Base-by-base conservation (phyloP, 352 stramenopile species). In the Phytopythium helicoides region DNA sequence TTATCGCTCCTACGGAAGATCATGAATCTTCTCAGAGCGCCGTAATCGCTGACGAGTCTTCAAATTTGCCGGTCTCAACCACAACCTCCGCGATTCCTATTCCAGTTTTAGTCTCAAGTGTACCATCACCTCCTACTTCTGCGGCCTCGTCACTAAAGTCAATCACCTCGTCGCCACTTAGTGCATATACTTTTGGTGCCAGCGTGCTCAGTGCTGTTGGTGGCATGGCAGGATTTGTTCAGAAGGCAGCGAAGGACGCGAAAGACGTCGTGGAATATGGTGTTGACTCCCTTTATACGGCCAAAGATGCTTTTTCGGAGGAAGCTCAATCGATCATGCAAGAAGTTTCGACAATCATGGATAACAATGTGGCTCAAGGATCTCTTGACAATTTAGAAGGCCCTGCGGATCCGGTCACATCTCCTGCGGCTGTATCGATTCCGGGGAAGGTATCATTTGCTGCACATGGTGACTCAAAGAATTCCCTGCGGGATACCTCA, bases 251-350 rank as follows among this genome's bases (percentile, higher is more conserved):
- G 7, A 83, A 86, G 47, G 76, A 88, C 31, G 82, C 82, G 21
- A 91, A 90, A 58, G 80, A 89, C 28, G 80, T 55, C 0, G 66
- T 93, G 3, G 80, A 93, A 35, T 86, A 79, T 41, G 58, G 76
- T 6, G 78, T 93, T 2, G 82, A 93, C 53, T 81, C 75, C 15
- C 51, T 93, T 14, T 88, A 89, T 35, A 89, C 75, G 12, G 79
- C 79, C 3, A 85, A 81, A 47, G 82, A 93, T 46, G 64, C 60
- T 7, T 55, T 91, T 0, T 69, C 76, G 2, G 82, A 93, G 46
- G 80, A 93, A 60, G 74, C 80, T 5, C 68, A 89, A 39, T 68
- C 61, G 0, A 58, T 91, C 25, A 61, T 89, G 12, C 61, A 85
- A 54, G 78, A 86, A 46, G 78, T 91, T 9, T 80, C 67, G 6